phyloP scores from a whole-genome alignment of 495 filamentous ascomycete species.

The Penicillium verhagenii region DNA sequence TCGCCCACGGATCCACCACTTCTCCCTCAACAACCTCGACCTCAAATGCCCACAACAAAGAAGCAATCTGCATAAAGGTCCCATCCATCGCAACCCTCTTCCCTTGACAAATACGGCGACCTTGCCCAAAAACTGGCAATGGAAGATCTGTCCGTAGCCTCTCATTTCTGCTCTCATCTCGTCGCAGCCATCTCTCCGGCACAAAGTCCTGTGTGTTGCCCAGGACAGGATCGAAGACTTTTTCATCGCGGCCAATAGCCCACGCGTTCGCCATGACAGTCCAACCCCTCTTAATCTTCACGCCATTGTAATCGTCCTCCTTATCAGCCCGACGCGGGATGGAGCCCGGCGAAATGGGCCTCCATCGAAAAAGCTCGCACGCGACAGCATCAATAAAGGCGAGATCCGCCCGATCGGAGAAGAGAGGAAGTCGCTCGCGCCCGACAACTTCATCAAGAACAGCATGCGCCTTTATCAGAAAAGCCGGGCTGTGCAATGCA shows the following conservation, averaged over 20 bases:
- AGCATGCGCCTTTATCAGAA: slow-evolving; percentile 27
- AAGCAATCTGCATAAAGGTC: slow-evolving; percentile 28
- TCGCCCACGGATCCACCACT: slow-evolving; percentile 28
- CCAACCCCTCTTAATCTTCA: slow-evolving; percentile 50
- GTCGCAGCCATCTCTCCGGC: slow-evolving; percentile 27
- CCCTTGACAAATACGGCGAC: slow-evolving; percentile 30
- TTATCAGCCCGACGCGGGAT: slow-evolving; percentile 52
- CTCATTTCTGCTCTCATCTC: slow-evolving; percentile 1
- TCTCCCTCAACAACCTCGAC: slow-evolving; percentile 19
- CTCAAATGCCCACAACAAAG: slow-evolving; percentile 33
- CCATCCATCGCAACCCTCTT: slow-evolving; percentile 30
- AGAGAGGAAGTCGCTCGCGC: slow-evolving; percentile 24
- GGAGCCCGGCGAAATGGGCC: slow-evolving; percentile 29
- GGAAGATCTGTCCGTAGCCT: slow-evolving; percentile 26
- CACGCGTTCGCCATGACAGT: slow-evolving; percentile 57
- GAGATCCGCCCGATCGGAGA: slow-evolving; percentile 28
- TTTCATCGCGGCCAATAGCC: slow-evolving; percentile 30
- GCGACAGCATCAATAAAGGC: slow-evolving; percentile 31
- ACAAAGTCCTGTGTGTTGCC: slow-evolving; percentile 20
- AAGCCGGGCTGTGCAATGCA: slow-evolving; percentile 15
- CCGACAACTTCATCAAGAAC: slow-evolving; percentile 36
- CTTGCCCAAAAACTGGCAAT: slow-evolving; percentile 31
- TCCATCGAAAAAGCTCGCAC: slow-evolving; percentile 39
- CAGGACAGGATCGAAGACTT: slow-evolving; percentile 23
- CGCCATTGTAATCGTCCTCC: slow-evolving; percentile 49